phyloP scores from a whole-genome alignment of 2,329 filamentous ascomycete species.

The Pseudocercospora fijiensis region DNA sequence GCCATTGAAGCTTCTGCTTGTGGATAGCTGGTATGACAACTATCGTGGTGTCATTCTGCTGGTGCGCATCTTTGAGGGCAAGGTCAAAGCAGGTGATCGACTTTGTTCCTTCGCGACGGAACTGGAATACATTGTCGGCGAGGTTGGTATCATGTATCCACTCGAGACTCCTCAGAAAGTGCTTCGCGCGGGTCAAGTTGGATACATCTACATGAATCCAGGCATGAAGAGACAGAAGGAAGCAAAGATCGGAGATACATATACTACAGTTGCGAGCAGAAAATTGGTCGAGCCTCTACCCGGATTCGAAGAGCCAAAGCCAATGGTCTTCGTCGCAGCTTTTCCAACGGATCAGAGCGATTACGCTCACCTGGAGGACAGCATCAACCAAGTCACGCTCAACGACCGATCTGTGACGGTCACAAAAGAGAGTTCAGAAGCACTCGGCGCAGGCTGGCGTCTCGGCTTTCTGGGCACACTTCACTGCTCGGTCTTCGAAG shows the following conservation, averaged over 20 bases:
- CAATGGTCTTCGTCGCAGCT: constrained; percentile 97
- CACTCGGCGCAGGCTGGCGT: constrained; percentile 88
- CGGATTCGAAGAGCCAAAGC: constrained; percentile 94
- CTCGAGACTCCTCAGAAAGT: constrained; percentile 76
- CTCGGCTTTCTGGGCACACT: constrained; percentile 93
- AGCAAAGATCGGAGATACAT: constrained; percentile 93
- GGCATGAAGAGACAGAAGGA: constrained; percentile 97
- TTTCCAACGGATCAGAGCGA: constrained; percentile 91
- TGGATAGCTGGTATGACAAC: constrained; percentile 97
- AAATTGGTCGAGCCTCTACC: constrained; percentile 75
- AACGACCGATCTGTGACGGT: constrained; percentile 95
- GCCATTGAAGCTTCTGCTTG: constrained; percentile 79
- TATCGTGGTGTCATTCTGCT: constrained; percentile 92
- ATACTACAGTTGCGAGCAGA: constrained; percentile 77
- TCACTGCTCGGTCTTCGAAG: constrained; percentile 98
- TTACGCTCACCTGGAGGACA: constrained; percentile 84
- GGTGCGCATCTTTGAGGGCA: constrained; percentile 87
- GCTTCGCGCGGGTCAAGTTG: constrained; percentile 87
- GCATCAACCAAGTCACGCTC: constrained; percentile 86
- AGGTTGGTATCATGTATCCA: constrained; percentile 96
- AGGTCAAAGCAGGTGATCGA: constrained; percentile 76
- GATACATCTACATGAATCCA: constrained; percentile 95
- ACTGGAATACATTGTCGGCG: constrained; percentile 86
- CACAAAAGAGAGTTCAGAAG: constrained; percentile 91
- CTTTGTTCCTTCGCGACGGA: constrained; percentile 86